Base-by-base conservation (phyloP, 306 rosid genomes). In the Cucurbita moschata region DNA sequence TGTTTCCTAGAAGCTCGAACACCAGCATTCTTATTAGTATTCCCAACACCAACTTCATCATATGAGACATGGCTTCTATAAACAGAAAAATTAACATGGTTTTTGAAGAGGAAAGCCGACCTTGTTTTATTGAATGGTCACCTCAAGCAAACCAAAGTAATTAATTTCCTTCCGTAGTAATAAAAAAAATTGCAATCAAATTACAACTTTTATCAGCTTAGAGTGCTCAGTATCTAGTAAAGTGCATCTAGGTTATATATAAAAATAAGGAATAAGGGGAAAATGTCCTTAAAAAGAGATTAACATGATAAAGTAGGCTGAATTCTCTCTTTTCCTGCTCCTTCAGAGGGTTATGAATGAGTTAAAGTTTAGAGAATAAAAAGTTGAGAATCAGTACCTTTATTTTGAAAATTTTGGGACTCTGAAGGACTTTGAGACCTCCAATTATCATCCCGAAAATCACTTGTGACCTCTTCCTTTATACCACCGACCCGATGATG, bases 321-420 rank as follows among this genome's bases (percentile, higher is more conserved):
- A 70, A 51, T 51, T 16, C 30, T 23, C 59, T 4, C 15, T n/a
- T 26, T 70, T 50, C 74, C 44, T 21, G 8, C 42, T 70, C 16
- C 60, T 70, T 47, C 26, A 68, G 21, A 26, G 23, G 30, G 13
- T 49, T 13, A 26, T 26, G 58, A 47, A 69, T 14, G 18, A 50
- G 42, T 9, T 70, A 9, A 4, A 50, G 26, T 30, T 68, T 19
- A 23, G 55, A 35, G 77, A 47, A 73, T 65, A 52, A 56, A 35
- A 73, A 49, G 30, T 43, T 8, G 23, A 63, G 42, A 60, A 74
- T 50, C 66, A 62, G 59, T 79, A 92, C 96, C 96, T 88, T 77
- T 86, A 68, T 69, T 72, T 64, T 56, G 70, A 83, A 81, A 74
- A 78, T 79, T 75, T 62, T 78, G 79, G 62, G 81, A 79, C 50